phyloP scores from a whole-genome alignment of 345 rosid species.

The Bruguiera parviflora region DNA sequence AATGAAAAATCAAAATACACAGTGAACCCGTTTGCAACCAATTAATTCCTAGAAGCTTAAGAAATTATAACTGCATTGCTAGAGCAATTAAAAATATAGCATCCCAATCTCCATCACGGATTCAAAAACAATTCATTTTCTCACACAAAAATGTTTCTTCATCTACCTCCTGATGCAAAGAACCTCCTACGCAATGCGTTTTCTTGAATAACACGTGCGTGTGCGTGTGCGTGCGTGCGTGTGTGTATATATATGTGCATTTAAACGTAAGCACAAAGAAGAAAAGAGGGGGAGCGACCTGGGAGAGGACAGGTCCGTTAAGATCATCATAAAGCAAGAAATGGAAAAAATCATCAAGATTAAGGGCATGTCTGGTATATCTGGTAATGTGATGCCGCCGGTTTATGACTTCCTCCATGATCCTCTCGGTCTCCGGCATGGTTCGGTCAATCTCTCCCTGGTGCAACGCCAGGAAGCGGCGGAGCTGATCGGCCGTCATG shows the following conservation, averaged over 20 bases:
- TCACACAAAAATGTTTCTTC: too few relatives aligned
- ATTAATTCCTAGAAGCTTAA: too few relatives aligned
- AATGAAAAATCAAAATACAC: too few relatives aligned
- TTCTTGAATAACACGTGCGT: too few relatives aligned
- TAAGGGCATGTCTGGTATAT: conserved; percentile 13
- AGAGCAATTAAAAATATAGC: too few relatives aligned
- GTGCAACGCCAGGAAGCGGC: conserved; percentile 18
- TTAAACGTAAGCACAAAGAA: not conserved
- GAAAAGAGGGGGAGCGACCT: conserved; percentile 9
- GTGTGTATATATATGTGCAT: not conserved
- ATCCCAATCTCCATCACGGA: too few relatives aligned
- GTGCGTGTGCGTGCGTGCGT: too few relatives aligned
- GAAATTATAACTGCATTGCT: too few relatives aligned
- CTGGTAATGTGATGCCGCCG: conserved; percentile 16
- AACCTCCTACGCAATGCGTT: too few relatives aligned
- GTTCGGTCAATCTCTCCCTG: conserved; percentile 19
- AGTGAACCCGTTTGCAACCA: too few relatives aligned
- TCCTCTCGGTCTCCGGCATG: conserved; percentile 13
- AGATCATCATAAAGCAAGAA: conserved; percentile 28
- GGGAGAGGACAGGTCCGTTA: conserved; percentile 20
- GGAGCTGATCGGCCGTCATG: conserved; percentile 23
- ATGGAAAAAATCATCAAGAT: conserved; percentile 27
- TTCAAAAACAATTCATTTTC: too few relatives aligned
- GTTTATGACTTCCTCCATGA: conserved; percentile 16
- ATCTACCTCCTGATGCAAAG: too few relatives aligned